Base-by-base conservation (phyloP, 2,329 filamentous ascomycete genomes). In the Dactylonectria estremocensis region DNA sequence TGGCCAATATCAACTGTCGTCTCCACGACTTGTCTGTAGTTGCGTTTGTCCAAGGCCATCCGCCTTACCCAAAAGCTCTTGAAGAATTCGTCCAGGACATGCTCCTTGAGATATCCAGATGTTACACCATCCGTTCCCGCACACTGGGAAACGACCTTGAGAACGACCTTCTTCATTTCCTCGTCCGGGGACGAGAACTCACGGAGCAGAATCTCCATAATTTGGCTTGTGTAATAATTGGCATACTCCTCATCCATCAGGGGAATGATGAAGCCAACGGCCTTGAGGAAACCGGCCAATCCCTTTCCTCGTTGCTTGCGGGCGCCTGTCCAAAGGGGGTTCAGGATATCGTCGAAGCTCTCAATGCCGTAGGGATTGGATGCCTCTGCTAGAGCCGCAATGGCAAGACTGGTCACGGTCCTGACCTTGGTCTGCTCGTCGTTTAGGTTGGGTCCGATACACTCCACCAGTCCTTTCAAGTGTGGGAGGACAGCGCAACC, bases 221-320 rank as follows among this genome's bases (percentile, higher is more conserved):
- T 98, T 81, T 99, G 95, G 73, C 91, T 94, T 9, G 96, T 98
- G 78, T 99, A 99, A 84, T 99, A 99, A 80, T 98, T 98, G 82
- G 96, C 95, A 80, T 98, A 98, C 79, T 99, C 96, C 82, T 99
- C 96, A 83, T 99, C 96, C 96, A 99, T 99, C 59, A 99, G 89
- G 5, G 96, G 96, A 70, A 99, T 98, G 78, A 99, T 97, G 80
- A 96, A 98, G 28, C 96, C 96, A 49, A 99, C 95, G 53, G 96
- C 96, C 83, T 99, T 99, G 69, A 99, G 86, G 82, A 98, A 99
- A 14, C 95, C 95, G 24, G 96, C 95, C 50, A 99, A 87, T 75
- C 95, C 95, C 81, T 99, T 99, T 70, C 96, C 96, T 78, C 96
- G 91, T 83, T 99, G 96, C 83, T 98, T 98, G 70, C 95, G 90